Conservation (phyloP, 176 grass and related monocot species). For the Guadua angustifolia region DNA sequence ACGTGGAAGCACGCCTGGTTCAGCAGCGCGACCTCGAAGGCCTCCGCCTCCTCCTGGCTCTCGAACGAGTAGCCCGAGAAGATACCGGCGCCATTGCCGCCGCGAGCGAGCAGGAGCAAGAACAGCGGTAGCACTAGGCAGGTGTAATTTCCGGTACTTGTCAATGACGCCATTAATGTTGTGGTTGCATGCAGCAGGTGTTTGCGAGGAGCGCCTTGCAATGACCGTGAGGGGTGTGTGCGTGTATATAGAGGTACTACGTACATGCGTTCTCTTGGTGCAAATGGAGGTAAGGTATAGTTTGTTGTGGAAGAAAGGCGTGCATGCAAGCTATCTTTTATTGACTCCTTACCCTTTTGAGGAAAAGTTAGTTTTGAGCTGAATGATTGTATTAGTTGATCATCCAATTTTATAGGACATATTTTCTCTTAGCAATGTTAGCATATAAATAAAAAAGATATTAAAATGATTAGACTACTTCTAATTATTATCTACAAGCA, state of each 20-base stretch:
- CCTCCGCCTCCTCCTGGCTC: slow-evolving; percentile 59
- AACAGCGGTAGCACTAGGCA: slow-evolving; percentile 1
- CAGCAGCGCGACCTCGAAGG: slow-evolving; percentile 77
- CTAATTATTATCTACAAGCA: no score
- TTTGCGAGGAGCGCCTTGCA: neutral
- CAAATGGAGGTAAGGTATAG: slow-evolving; percentile 71
- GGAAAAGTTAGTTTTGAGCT: neutral
- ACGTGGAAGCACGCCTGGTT: slow-evolving; percentile 89
- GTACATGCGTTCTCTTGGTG: slow-evolving; percentile 22
- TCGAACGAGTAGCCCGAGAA: slow-evolving; percentile 42
- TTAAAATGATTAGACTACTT: no score
- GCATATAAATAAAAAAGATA: no score
- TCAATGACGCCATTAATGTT: slow-evolving; percentile 32
- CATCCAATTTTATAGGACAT: no score
- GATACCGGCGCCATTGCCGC: slow-evolving; percentile 22
- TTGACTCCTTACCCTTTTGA: neutral
- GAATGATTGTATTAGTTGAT: neutral
- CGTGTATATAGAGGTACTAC: slow-evolving; percentile 34
- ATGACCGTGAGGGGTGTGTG: neutral
- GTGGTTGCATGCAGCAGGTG: slow-evolving; percentile 4
- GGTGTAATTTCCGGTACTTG: neutral
- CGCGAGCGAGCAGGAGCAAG: slow-evolving; percentile 27
- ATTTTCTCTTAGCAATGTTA: no score
- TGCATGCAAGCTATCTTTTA: neutral
- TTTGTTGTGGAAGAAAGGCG: slow-evolving; percentile 67